Evolutionary conservation across 768 basidiomycete genomes (phyloP), one percentile per base, ranked within the genome.

Genomic region (Steccherinum ochraceum): DNA sequence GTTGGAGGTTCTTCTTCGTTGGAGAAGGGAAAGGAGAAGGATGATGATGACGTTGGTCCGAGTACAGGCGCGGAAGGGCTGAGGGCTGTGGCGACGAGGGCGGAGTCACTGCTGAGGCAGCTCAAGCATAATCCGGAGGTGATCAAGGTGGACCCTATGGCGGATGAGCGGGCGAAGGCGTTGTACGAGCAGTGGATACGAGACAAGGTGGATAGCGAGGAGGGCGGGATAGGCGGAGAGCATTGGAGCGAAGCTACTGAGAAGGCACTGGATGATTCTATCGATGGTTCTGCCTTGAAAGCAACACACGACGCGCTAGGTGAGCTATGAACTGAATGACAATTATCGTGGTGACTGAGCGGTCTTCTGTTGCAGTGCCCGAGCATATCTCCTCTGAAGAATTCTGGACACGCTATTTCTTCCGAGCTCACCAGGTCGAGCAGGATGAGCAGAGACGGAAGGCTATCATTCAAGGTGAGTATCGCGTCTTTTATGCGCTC

Each of bases 331-430:
- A 25, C 46, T 50, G 51, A 52, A 41, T 52, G 46, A 16, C 19
- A 30, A 43, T n/a, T 50, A 3, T n/a, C 24, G 5, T 7, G 41
- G 26, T 23, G 4, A 3, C 46, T 41, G 54, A 45, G 10, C 27
- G 27, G n/a, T 53, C 30, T 60, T 49, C 24, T 53, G 16, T n/a
- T 20, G n/a, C 56, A 93, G 91, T 91, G 2, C 89, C 90, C 1
- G 73, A 77, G 11, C 72, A 73, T 46, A 69, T 92, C 65, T 73
- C 77, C 1, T 74, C 75, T 46, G 77, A 81, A 42, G 71, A 71
- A 12, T 96, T 94, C 67, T 95, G 93, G 93, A 76, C 76, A 35
- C 79, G 93, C 5, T 95, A 89, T 69, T 93, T 93, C 71, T 96
- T 93, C 79, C 79, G 93, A 11, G 78, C 81, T 18, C 72, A 89